Base-by-base conservation (phyloP, 2,329 filamentous ascomycete species). In the Pyrenochaeta sp. region DNA sequence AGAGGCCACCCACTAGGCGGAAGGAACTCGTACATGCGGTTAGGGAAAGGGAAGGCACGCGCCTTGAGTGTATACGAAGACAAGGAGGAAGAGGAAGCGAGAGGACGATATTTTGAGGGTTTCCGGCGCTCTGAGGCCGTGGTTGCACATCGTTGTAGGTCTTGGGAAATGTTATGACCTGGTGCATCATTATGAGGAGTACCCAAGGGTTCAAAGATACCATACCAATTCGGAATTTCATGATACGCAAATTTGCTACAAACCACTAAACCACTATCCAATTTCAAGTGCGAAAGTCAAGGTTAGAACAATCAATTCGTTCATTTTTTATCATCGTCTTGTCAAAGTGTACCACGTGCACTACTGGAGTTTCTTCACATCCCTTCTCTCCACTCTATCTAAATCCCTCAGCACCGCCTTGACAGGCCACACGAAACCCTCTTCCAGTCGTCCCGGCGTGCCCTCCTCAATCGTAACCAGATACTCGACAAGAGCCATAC, bases 401-500 rank as follows among this genome's bases (percentile, higher is more conserved):
- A 77, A 36, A 42, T 76, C 69, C 40, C 68, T 67, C 58, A 77
- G 30, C 13, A 77, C 69, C 24, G 61, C 59, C 42, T 59, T 67
- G 3, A 76, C 73, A 7, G 75, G 75, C 75, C 75, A 77, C 8
- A 73, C 74, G 52, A 77, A 77, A 0, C 73, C 73, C 46, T 76
- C 71, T 25, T 75, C 72, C 15, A 72, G 40, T 24, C 59, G 55
- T 25, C 64, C 66, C 2, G 62, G 71, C 39, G 63, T 63, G 5
- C 67, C 72, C 24, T 73, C 71, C 22, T 72, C 65, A 7, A 73
- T 63, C 0, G 74, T 76, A 28, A 75, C 72, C 7, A 78, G 66
- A 43, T 77, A 76, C 63, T 78, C 75, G 0, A 73, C 72, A 2
- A 77, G 54, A 32, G 75, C 74, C 73, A 78, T 78, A 19, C 76